Evolutionary conservation across 805 yeast genomes (phyloP).

Genomic region (Kazachstania africana): DNA sequence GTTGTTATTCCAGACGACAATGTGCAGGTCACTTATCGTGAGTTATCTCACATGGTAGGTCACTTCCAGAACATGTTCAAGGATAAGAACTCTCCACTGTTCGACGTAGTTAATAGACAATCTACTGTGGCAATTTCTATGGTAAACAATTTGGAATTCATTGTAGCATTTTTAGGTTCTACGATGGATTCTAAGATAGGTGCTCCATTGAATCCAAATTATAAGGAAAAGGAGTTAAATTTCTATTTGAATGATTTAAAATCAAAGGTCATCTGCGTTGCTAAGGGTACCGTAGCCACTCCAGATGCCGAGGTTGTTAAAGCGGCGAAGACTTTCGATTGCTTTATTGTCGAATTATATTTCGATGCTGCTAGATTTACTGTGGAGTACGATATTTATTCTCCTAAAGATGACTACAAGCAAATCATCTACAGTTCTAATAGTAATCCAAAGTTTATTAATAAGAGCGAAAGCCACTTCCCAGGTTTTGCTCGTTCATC

Average conservation of each 20-base stretch:
- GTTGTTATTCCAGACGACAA: constrained; percentile 36
- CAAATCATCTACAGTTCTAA: constrained; percentile 16
- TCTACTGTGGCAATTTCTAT: constrained; percentile 47
- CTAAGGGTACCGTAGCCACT: constrained; percentile 32
- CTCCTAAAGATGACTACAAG: constrained; percentile 19
- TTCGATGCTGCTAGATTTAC: constrained; percentile 31
- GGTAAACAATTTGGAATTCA: constrained; percentile 50
- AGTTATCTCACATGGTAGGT: constrained; percentile 33
- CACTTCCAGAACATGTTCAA: constrained; percentile 39
- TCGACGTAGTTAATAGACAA: constrained; percentile 25
- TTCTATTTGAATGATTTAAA: constrained; percentile 52
- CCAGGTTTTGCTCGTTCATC: constrained; percentile 36
- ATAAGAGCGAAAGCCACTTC: constrained; percentile 18
- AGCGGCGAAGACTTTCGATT: constrained; percentile 38
- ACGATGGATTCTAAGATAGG: constrained; percentile 48
- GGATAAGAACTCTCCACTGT: constrained; percentile 33
- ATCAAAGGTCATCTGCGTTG: constrained; percentile 46
- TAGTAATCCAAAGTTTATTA: constrained; percentile 22
- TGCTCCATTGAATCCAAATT: constrained; percentile 58
- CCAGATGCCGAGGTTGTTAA: constrained; percentile 32
- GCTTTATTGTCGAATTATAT: constrained; percentile 42
- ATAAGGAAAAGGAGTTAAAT: constrained; percentile 49
- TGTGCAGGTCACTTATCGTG: constrained; percentile 33
- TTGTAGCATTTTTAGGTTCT: constrained; percentile 42
- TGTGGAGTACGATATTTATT: constrained; percentile 31